A percentile compares a stretch with the other conserved stretches of the same genome.
phyloP scores from a whole-genome alignment of 495 filamentous ascomycete genomes.

The Pseudoneurospora amorphoporcata region DNA sequence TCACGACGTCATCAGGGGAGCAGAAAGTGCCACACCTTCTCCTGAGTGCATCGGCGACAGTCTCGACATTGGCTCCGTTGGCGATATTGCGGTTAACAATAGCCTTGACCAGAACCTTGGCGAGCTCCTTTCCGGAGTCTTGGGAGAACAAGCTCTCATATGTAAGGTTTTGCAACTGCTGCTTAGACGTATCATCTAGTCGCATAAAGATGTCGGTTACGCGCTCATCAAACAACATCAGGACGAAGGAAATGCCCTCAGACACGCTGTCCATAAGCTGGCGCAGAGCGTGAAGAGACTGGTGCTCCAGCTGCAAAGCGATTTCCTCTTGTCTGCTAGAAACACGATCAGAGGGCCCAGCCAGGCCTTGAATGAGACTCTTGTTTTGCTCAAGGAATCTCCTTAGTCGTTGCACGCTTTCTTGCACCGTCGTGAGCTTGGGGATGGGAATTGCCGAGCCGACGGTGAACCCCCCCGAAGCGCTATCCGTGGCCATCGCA shows the following conservation, averaged over 20 bases:
- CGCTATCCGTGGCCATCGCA: conserved; percentile 19
- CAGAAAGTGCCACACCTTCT: conserved; percentile 93
- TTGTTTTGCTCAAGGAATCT: conserved; percentile 78
- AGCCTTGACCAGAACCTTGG: conserved; percentile 91
- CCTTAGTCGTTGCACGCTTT: conserved; percentile 64
- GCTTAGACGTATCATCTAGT: conserved; percentile 56
- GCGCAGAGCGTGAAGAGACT: conserved; percentile 76
- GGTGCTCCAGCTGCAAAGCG: conserved; percentile 83
- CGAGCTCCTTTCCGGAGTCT: conserved; percentile 71
- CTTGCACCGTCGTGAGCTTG: conserved; percentile 68
- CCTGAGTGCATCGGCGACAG: conserved; percentile 83
- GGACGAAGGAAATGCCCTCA: conserved; percentile 90
- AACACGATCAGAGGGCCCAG: conserved; percentile 69
- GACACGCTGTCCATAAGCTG: conserved; percentile 75
- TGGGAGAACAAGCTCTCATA: conserved; percentile 81
- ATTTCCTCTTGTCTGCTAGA: conserved; percentile 79
- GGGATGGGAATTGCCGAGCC: conserved; percentile 48
- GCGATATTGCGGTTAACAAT: conserved; percentile 97
- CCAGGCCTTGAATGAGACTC: conserved; percentile 82
- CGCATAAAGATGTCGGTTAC: conserved; percentile 80
- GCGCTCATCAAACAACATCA: conserved; percentile 85
- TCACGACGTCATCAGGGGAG: conserved; percentile 88
- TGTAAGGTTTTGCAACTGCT: conserved; percentile 62
- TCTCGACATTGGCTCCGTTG: conserved; percentile 91
- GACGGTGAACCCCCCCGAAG: conserved; percentile 48